A percentile compares a stretch with the other conserved stretches of the same genome.
These are phyloP conservation scores for Acanthamoeba healyi DNA, from an alignment of 208 protist genomes.

Conservation along the genomic window DNA sequence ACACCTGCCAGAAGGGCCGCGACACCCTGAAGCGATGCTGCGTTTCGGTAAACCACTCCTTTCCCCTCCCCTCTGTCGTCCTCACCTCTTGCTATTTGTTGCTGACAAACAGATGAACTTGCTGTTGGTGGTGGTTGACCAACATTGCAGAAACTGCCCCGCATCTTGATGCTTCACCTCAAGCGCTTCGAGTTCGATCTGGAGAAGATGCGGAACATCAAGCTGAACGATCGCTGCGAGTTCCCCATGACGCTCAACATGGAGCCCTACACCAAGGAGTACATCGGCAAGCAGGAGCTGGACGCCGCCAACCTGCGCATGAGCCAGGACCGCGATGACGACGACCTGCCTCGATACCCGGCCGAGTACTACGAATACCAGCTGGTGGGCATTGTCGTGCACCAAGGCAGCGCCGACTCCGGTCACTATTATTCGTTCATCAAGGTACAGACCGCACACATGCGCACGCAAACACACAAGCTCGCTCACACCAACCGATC, in stretches of 20 bases:
- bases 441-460: constrained; percentile 74
- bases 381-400: constrained; percentile 88
- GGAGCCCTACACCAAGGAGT: constrained; percentile 83
- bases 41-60: constrained; percentile 3
- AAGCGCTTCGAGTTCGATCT: constrained; percentile 86
- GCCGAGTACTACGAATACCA: constrained; percentile 87
- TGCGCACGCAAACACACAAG: no score
- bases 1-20: constrained; percentile 78
- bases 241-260: constrained; percentile 88
- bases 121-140: no score
- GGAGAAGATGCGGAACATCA: constrained; percentile 71
- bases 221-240: constrained; percentile 88
- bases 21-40: constrained; percentile 81
- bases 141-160: constrained; percentile 83
- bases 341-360: no score
- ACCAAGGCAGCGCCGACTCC: constrained; percentile 86
- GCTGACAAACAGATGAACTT: no score
- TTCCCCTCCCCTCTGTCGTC: no score
- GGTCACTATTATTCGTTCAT: constrained; percentile 91
- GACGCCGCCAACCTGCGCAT: no score
- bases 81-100: background rate
- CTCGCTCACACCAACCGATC: no score
- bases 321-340: background rate
- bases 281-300: constrained; percentile 26
- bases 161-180: constrained; percentile 88